Base-by-base conservation (phyloP, 768 basidiomycete genomes). In the Suillus variegatus region DNA sequence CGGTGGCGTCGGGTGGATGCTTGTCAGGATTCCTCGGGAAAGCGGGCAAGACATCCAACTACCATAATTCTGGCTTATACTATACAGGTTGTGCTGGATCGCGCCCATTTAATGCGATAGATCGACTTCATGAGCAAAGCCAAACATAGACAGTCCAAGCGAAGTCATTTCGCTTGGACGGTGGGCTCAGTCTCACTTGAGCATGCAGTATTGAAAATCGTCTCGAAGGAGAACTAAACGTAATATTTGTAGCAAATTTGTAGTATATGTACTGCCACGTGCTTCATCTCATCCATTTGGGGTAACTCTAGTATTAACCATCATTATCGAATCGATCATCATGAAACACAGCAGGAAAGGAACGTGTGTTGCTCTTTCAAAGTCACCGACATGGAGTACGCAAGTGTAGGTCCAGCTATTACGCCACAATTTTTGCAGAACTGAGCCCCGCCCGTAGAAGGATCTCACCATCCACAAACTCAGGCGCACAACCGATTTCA, bases 321-420 rank as follows among this genome's bases (percentile, higher is more conserved):
- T 10, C 40, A 43, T 43, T 32, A 32, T 32, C 5, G 32, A 32
- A 41, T 41, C 41, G 25, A 60, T 36, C 36, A 36, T 36, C 36
- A 36, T 60, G 22, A 20, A 32, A 3, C 58, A 60, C 58, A 43
- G 58, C 58, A 60, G 43, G 43, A 9, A 18, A 28, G 28, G 57
- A 40, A 40, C 57, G 58, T 28, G 40, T 60, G 36, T 60, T 41
- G 57, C 55, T n/a, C 65, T 60, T 44, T 61, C 65, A 16, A 56
- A 32, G 35, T 58, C 22, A 55, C 22, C 22, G 22, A 14, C 49
- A 77, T 76, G 76, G 72, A 77, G 18, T 77, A 69, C 70, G 61
- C 63, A 14, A 68, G 68, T 64, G 75, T 77, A 67, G 73, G 75
- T 77, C 72, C 75, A 64, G 1, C 32, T 16, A n/a, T 1, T 38